Evolutionary conservation across 108 stramenopile species (phyloP).

Genomic region (Fragilaria radians): DNA sequence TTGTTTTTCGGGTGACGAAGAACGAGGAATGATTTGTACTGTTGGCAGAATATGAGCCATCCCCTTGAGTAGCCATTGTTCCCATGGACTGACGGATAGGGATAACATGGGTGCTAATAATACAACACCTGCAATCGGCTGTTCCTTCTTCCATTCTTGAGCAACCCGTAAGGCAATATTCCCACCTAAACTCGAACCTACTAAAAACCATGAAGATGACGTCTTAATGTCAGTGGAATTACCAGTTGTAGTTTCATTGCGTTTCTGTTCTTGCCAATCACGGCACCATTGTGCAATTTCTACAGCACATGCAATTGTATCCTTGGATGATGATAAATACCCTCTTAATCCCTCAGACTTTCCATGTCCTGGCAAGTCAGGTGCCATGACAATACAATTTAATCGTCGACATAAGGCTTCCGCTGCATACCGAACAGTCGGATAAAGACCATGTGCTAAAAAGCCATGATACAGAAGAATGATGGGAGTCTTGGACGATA

Average conservation of each 20-base stretch:
- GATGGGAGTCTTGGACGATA: no score
- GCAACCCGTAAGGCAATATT: constrained; percentile 70
- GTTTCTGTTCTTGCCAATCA: no score
- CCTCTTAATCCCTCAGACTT: constrained; percentile 57
- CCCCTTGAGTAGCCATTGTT: constrained; percentile 23
- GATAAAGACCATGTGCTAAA: constrained; percentile 65
- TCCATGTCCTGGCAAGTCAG: constrained; percentile 76
- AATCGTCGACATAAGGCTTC: constrained; percentile 41
- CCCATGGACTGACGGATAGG: constrained; percentile 39
- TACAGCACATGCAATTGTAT: constrained; percentile 45
- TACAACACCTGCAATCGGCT: constrained; percentile 51
- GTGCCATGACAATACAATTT: constrained; percentile 47
- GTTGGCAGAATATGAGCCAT: constrained; percentile 44
- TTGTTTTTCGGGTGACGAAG: constrained; percentile 50
- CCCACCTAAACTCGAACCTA: constrained; percentile 81
- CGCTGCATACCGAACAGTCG: constrained; percentile 73
- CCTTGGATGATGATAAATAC: constrained; percentile 43
- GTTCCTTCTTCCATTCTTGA: constrained; percentile 12
- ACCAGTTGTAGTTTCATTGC: no score
- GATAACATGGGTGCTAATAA: constrained; percentile 79
- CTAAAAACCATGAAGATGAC: constrained; percentile 27
- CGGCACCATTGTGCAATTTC: constrained; percentile 41
- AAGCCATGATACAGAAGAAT: constrained; percentile 90
- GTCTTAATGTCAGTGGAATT: background rate
- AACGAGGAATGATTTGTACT: constrained; percentile 48